Conservation (phyloP, 164 flowering plant genomes). For the Malania oleifera region DNA sequence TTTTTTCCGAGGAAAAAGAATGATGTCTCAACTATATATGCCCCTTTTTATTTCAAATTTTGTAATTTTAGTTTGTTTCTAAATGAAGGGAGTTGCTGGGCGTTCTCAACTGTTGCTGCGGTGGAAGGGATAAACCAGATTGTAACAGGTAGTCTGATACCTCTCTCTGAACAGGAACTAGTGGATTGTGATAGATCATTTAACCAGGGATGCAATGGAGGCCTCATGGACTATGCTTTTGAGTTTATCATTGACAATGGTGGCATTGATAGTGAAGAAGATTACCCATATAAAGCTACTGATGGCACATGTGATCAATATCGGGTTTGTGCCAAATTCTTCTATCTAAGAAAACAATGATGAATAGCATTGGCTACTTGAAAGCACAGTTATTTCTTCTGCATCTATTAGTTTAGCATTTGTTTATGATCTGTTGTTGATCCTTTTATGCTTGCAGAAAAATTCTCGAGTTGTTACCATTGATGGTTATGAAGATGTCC, state of each 20-base stretch:
- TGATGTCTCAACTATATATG: background rate
- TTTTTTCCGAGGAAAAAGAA: background rate
- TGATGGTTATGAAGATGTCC: constrained; percentile 52
- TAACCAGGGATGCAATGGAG: constrained; percentile 26
- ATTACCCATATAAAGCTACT: constrained; percentile 3
- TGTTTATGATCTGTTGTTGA: no score
- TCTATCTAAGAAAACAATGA: background rate
- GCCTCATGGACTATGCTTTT: constrained; percentile 1
- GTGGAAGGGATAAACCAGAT: constrained; percentile 50
- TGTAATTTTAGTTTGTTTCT: no score
- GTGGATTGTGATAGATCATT: constrained; percentile 37
- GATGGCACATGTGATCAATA: constrained; percentile 2
- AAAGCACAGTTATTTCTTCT: background rate
- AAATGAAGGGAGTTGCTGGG: constrained; percentile 50
- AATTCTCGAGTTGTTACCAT: constrained; percentile 40
- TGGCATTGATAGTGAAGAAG: constrained; percentile 3
- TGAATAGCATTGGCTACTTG: background rate
- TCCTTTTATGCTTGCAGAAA: constrained; percentile 23
- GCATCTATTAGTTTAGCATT: background rate
- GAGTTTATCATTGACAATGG: constrained; percentile 7
- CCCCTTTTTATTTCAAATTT: background rate
- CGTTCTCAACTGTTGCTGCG: constrained; percentile 41
- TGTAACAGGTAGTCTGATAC: constrained; percentile 35
- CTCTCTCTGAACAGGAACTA: constrained; percentile 46
- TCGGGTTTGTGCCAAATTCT: constrained; percentile 2